Percentiles rank a stretch among this genome's conserved stretches.
Conservation (phyloP, 352 stramenopile species). For the Thraustotheca clavata region DNA sequence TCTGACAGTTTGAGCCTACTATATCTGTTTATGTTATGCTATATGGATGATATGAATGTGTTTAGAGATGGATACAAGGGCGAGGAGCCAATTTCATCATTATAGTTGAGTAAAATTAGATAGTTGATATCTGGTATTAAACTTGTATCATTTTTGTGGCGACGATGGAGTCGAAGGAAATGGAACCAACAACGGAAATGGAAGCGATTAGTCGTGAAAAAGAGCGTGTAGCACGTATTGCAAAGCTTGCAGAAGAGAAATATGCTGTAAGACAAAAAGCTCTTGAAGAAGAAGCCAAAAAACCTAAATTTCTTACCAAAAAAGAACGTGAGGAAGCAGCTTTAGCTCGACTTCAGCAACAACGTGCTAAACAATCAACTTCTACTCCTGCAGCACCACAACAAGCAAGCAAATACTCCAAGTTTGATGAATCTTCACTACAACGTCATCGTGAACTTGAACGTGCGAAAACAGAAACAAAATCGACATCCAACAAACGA, state of each 20-base stretch:
- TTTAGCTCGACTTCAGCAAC: slow-evolving; percentile 24
- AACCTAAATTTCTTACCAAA: slow-evolving; percentile 24
- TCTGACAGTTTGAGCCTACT: too few relatives aligned
- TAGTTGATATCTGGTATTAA: too few relatives aligned
- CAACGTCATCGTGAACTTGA: background rate
- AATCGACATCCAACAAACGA: slow-evolving; percentile 20
- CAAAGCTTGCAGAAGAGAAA: slow-evolving; percentile 55
- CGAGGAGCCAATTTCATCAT: too few relatives aligned
- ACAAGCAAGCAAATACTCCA: slow-evolving; percentile 5
- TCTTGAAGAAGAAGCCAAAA: slow-evolving; percentile 3
- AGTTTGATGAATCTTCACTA: slow-evolving; percentile 3
- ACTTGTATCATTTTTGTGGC: background rate
- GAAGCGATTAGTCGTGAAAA: slow-evolving; percentile 22
- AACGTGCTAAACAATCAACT: slow-evolving; percentile 22
- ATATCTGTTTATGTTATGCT: too few relatives aligned
- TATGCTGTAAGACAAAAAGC: slow-evolving; percentile 28
- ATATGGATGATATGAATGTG: too few relatives aligned
- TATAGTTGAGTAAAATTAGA: background rate
- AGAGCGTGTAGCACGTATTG: slow-evolving; percentile 64
- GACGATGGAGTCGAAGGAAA: background rate
- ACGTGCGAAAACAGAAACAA: background rate
- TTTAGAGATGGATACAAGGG: background rate
- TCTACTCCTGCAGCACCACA: background rate
- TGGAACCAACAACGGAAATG: slow-evolving; percentile 17
- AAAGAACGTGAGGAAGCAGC: slow-evolving; percentile 28